Base-by-base conservation (phyloP, 768 basidiomycete species). In the Boletus barrowsii region DNA sequence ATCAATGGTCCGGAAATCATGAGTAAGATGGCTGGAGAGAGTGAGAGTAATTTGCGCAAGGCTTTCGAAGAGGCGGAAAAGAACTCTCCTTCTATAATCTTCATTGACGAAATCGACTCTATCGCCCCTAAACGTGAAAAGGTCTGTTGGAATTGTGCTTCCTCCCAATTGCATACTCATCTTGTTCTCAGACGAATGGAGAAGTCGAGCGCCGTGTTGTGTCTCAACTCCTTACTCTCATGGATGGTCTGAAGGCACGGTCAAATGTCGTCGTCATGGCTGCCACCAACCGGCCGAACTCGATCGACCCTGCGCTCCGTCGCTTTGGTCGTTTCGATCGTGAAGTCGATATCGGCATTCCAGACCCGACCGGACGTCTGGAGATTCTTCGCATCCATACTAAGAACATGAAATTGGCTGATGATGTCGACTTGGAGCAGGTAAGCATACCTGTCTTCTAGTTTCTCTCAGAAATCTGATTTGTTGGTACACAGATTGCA, bases 51-150 rank as follows among this genome's bases (percentile, higher is more conserved):
- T 73, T 76, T 99, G 58, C 79, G 97, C 62, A 99, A 99, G 73
- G 96, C 97, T 26, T 98, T 98, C 70, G 97, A 98, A 73, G 97
- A 99, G 76, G 96, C 97, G 3, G 97, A 99, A 78, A 99, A 99
- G 82, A 99, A 98, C 77, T 94, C 92, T 1, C 97, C 97, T 22
- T 89, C 97, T 33, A 99, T 99, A 78, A 99, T 99, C 77, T 99
- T 99, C 79, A 98, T 98, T 67, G 97, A 99, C 74, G 97, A 98
- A 74, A 91, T 99, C 62, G 97, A 98, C 68, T 98, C 97, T 0
- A 99, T 99, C 64, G 97, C 97, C 8, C 97, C 97, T 20, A 99
- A 99, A 75, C 93, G 97, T 83, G 97, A 99, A 79, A 99, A 99
- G 84, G 91, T 88, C 45, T 11, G 75, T 29, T 1, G 3, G 14